Evolutionary conservation across 139 green algal genomes (phyloP).

Genomic region (Ettlia oleoabundans): DNA sequence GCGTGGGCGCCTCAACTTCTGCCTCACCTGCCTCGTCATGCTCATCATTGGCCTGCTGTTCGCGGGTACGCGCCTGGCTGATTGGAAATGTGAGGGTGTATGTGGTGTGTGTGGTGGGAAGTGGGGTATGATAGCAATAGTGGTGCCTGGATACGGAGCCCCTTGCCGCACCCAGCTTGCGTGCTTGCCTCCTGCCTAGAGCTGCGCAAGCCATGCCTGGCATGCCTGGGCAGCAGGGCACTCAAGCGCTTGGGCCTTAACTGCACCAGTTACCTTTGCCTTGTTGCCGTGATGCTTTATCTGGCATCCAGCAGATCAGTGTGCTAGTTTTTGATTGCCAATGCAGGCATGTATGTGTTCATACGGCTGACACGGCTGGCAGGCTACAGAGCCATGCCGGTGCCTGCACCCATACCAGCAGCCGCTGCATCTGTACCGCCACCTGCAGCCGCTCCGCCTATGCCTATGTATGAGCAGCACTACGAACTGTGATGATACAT

Average conservation of each 20-base stretch:
- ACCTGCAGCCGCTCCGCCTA: neutral
- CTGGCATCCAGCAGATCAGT: neutral
- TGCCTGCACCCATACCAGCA: neutral
- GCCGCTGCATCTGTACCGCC: neutral
- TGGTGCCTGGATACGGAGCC: neutral
- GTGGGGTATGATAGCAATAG: too few relatives aligned
- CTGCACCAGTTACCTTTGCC: too few relatives aligned
- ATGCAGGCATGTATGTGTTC: slow-evolving; percentile 54
- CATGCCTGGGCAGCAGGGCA: too few relatives aligned
- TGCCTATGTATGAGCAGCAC: slow-evolving; percentile 11
- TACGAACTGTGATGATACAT: slow-evolving; percentile 6
- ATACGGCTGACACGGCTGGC: slow-evolving; percentile 46
- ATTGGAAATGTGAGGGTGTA: neutral
- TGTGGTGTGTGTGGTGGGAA: neutral
- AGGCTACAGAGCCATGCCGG: slow-evolving; percentile 24
- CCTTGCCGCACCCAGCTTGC: too few relatives aligned
- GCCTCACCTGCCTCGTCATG: slow-evolving; percentile 52
- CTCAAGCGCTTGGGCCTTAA: neutral
- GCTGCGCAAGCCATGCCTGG: too few relatives aligned
- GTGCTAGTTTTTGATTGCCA: neutral
- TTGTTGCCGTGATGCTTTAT: too few relatives aligned
- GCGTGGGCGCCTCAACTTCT: slow-evolving; percentile 46
- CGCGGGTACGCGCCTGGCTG: slow-evolving; percentile 9
- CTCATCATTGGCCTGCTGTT: slow-evolving; percentile 46
- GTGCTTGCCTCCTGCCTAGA: too few relatives aligned